Evolutionary conservation across 768 basidiomycete genomes (phyloP).

Genomic region (Mycena pura): DNA sequence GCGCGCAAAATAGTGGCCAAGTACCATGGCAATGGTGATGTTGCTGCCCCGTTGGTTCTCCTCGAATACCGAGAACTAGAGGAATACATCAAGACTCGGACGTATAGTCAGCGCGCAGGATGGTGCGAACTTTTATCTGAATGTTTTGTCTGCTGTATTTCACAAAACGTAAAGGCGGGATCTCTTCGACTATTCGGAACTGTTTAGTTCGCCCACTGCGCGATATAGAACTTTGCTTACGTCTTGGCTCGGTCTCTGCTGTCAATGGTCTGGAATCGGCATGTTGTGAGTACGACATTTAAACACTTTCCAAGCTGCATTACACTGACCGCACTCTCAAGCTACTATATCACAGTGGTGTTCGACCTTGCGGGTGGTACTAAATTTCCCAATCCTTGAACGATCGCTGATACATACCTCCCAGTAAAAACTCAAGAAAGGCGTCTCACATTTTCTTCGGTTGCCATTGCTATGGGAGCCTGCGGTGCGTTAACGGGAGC

Average conservation of each 20-base stretch:
- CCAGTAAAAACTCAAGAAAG: constrained; percentile 46
- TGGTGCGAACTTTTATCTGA: constrained; percentile 44
- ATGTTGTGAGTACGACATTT: constrained; percentile 39
- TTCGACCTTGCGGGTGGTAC: constrained; percentile 59
- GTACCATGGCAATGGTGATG: constrained; percentile 61
- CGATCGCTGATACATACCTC: background rate
- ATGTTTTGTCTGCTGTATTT: background rate
- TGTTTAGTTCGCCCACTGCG: constrained; percentile 54
- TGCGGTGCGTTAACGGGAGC: constrained; percentile 49
- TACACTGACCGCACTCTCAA: background rate
- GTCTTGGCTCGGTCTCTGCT: constrained; percentile 56
- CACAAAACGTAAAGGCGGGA: constrained; percentile 44
- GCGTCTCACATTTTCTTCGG: constrained; percentile 47
- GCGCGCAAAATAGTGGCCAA: constrained; percentile 55
- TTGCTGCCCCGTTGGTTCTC: constrained; percentile 54
- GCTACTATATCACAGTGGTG: constrained; percentile 47
- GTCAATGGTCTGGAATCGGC: constrained; percentile 3
- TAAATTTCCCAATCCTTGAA: constrained; percentile 26
- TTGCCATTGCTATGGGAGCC: constrained; percentile 47
- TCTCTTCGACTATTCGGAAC: constrained; percentile 45
- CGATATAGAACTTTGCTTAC: constrained; percentile 56
- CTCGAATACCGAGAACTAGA: constrained; percentile 61
- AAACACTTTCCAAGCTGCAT: background rate
- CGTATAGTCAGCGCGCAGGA: constrained; percentile 59
- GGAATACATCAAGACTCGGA: constrained; percentile 50